Base-by-base conservation (phyloP, 176 grass and related monocot genomes). In the Elymus sibiricus region DNA sequence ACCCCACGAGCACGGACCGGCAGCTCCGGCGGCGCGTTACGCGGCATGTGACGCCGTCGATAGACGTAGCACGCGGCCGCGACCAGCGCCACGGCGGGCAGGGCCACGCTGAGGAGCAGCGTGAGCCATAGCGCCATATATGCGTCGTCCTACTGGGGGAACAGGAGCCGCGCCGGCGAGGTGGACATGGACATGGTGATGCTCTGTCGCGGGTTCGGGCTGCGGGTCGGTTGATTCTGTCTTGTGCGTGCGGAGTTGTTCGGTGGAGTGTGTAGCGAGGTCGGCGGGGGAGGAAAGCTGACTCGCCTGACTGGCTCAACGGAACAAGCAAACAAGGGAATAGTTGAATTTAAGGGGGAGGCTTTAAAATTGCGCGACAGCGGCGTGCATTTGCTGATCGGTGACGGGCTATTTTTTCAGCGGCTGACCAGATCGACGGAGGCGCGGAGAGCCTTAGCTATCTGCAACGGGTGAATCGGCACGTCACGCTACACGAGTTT, bases 81-180 rank as follows among this genome's bases (percentile, higher is more conserved):
- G 16, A 85, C 28, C 43, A 90, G 15, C 68, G 44, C 53, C 80
- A 25, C 87, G 6, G 19, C 26, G 27, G 87, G 55, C 61, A 95
- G 81, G 24, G 40, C 46, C 6, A 74, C 24, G 60, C 61, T 78
- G 21, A 95, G 81, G 42, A 95, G 59, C 32, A 93, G 64, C 64
- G 61, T 46, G 24, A 93, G 75, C 91, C 84, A 86, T 74, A 82
- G 68, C 77, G 39, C 83, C 91, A 95, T 91, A 5, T 49, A 34
- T 38, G 24, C 34, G 44, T 53, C 19, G 31, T 12, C 51, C 80
- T 51, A 80, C 82, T 9, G 15, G 7, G 16, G 1, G 4, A 11
- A 64, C 4, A 51, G 11, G 11, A 60, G 35, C 11, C 46, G 64
- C 17, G 65, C 1, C 34, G 44, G 71, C 9, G 80, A 59, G 53